Evolutionary conservation across 2,329 filamentous ascomycete genomes (phyloP), one percentile per base, ranked within the genome.

Genomic region (Teratosphaeria nubilosa): DNA sequence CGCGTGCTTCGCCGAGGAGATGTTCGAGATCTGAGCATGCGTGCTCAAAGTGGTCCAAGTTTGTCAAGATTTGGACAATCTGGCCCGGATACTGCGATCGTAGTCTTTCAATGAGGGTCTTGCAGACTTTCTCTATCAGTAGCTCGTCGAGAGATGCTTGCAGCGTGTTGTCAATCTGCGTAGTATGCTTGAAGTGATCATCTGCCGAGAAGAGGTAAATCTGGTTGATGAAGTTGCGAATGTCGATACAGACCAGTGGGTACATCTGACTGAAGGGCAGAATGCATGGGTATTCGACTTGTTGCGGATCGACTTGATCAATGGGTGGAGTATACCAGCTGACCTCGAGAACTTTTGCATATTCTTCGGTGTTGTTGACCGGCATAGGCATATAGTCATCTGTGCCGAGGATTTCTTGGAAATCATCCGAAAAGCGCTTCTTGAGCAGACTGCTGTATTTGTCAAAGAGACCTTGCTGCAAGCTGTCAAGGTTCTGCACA

Each of bases 331-430:
- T 86, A 72, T 96, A 97, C 92, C 92, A 99, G 75, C 88, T 95
- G 60, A 97, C 91, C 61, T 91, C 94, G 63, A 96, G 84, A 37
- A 99, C 92, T 68, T 96, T 96, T 67, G 95, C 90, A 70, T 95
- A 97, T 69, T 97, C 91, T 66, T 96, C 91, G 16, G 81, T 75
- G 22, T 87, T 91, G 67, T 91, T 90, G 71, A 97, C 95, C 1
- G 90, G 89, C 94, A 99, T 97, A 2, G 94, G 95, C 92, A 99
- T 99, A 74, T 99, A 99, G 73, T 99, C 94, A 71, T 99, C 94
- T 0, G 90, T 96, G n/a, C 89, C 80, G 25, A 87, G 83, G 65
- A 87, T 86, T 76, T 97, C 92, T 71, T 95, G 87, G 70, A 99
- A 99, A 73, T 97, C 92, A 64, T 95, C 89, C 70, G 90, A 95